phyloP scores from a whole-genome alignment of 495 filamentous ascomycete species.

The Baudoinia panamericana region DNA sequence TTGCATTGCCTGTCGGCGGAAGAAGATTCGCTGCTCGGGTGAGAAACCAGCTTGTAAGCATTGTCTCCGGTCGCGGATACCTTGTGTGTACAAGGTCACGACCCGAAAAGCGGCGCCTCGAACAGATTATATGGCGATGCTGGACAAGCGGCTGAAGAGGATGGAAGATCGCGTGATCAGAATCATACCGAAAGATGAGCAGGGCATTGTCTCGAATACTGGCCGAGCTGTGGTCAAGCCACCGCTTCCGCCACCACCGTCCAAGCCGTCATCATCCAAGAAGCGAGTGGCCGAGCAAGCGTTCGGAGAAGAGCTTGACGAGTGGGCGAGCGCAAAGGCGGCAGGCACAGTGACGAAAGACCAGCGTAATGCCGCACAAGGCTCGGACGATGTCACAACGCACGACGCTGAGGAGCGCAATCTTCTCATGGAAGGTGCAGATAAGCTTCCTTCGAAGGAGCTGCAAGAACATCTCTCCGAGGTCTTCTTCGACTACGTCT shows the following conservation, averaged over 20 bases:
- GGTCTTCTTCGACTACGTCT: constrained; percentile 90
- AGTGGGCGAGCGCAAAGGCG: constrained; percentile 54
- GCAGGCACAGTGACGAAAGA: constrained; percentile 13
- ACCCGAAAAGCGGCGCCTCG: constrained; percentile 89
- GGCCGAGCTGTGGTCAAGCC: constrained; percentile 72
- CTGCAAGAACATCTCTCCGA: constrained; percentile 90
- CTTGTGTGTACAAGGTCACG: constrained; percentile 97
- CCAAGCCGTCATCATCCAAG: constrained; percentile 46
- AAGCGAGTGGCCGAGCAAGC: constrained; percentile 83
- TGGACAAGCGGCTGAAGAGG: constrained; percentile 66
- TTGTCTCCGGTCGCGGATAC: constrained; percentile 82
- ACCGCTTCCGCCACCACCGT: constrained; percentile 45
- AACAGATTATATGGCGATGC: constrained; percentile 98
- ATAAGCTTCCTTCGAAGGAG: constrained; percentile 73
- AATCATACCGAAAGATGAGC: constrained; percentile 75
- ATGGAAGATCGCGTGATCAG: constrained; percentile 99
- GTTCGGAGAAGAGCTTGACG: constrained; percentile 68
- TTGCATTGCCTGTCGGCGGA: constrained; percentile 89
- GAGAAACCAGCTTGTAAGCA: constrained; percentile 97
- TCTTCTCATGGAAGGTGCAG: constrained; percentile 64
- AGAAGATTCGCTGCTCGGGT: constrained; percentile 96
- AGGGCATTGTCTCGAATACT: constrained; percentile 44
- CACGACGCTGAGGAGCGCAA: constrained; percentile 58
- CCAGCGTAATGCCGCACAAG: constrained; percentile 10
- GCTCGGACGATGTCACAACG: constrained; percentile 37